Base-by-base conservation (phyloP, 1,284 basidiomycete species). In the Puccinia polysora region DNA sequence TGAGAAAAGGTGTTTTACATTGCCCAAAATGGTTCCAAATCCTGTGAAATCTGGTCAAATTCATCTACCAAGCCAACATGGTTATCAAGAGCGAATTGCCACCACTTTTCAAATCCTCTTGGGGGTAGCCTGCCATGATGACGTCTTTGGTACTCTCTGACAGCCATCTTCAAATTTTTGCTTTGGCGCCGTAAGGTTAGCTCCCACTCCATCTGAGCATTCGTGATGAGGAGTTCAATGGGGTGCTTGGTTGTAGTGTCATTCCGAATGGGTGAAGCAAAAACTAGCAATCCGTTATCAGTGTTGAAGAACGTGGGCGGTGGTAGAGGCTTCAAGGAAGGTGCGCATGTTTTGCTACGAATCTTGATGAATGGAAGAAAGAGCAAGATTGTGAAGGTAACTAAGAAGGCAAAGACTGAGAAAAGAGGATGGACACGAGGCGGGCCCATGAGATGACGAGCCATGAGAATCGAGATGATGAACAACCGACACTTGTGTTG, bases 151-250 rank as follows among this genome's bases (percentile, higher is more conserved):
- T 84, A 84, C 74, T 81, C 80, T 50, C 78, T 73, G 2, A 81
- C 82, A 7, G 82, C 82, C 74, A 83, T 78, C 55, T 81, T 80
- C 34, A 84, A 76, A 15, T 81, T 81, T 75, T 78, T 80, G 73
- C 80, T 81, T 79, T 84, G 83, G 71, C 77, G 74, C 14, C 77
- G 74, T 15, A 83, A 70, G 75, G 80, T 78, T 12, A 76, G 74
- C 52, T 80, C 78, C 83, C 83, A 84, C 64, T 81, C 80, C 14
- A 75, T 63, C 75, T 82, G 81, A 14, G 82, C 83, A 20, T 81
- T 78, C 52, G 79, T 76, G 60, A 84, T 77, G 56, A 84, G 76
- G 0, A 77, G 80, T 23, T 82, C 74, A 52, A 83, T 82, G 55
- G 81, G 80, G 77, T 83, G 49, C 14, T 62, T 25, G 28, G 43